Evolutionary conservation across 371 early-diverging fungal genomes (phyloP).

Genomic region (Saksenaea vasiformis): DNA sequence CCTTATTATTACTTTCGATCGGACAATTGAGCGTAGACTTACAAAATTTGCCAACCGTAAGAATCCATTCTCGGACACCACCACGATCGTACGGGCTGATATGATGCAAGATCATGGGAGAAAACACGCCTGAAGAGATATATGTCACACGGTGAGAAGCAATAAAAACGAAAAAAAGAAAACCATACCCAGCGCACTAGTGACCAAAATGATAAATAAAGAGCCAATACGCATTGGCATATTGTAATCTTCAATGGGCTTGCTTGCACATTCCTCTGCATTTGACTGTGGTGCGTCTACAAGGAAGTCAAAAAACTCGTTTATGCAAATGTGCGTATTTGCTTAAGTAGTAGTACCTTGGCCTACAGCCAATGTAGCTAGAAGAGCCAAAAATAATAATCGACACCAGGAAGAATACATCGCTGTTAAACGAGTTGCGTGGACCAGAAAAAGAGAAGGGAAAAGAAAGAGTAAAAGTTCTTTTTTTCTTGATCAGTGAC

Average conservation of each 20-base stretch:
- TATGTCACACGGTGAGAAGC: conserved; percentile 20
- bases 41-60: conserved; percentile 51
- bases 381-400: neutral
- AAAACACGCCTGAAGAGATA: conserved; percentile 30
- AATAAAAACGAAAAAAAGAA: neutral
- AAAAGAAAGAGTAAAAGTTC: neutral
- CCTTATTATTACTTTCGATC: neutral
- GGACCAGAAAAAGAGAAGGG: neutral
- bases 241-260: conserved; percentile 33
- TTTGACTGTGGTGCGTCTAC: neutral
- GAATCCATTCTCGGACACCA: conserved; percentile 33
- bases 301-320: neutral
- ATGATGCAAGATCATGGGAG: conserved; percentile 37
- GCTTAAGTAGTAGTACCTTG: conserved; percentile 1
- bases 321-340: neutral
- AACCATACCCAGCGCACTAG: conserved; percentile 20
- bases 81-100: conserved; percentile 28
- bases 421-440: neutral
- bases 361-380: neutral
- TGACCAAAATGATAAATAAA: conserved; percentile 29
- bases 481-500: neutral
- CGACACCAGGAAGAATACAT: neutral
- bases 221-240: conserved; percentile 37
- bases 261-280: conserved; percentile 25
- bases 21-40: conserved; percentile 9